These are phyloP conservation scores for Nakataea oryzae DNA, from an alignment of 2,329 filamentous ascomycete species.

Conservation along the genomic window DNA sequence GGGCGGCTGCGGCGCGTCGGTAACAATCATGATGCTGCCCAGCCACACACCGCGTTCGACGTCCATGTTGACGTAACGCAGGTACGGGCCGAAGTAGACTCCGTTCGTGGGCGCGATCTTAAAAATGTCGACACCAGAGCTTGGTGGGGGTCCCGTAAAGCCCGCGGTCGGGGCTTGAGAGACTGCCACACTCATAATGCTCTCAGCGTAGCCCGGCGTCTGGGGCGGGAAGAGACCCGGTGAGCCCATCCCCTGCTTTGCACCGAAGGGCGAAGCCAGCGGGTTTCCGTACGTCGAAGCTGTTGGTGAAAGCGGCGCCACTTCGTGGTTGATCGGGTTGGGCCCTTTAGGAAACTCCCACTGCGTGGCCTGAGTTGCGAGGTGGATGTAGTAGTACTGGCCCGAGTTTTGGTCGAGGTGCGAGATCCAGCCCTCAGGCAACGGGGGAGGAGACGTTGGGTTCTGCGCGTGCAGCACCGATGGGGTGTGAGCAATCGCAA, in stretches of 20 bases:
- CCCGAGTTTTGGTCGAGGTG: slow-evolving; percentile 92
- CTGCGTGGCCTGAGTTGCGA: slow-evolving; percentile 89
- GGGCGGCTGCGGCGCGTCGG: slow-evolving; percentile 81
- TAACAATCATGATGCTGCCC: slow-evolving; percentile 87
- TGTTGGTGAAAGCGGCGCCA: slow-evolving; percentile 72
- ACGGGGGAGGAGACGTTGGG: slow-evolving; percentile 76
- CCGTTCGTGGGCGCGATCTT: slow-evolving; percentile 89
- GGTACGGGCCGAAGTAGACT: slow-evolving; percentile 94
- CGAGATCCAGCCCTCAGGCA: slow-evolving; percentile 97
- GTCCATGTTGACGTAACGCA: slow-evolving; percentile 96
- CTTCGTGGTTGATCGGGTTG: slow-evolving; percentile 76
- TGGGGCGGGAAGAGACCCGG: slow-evolving; percentile 69
- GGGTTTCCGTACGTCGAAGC: slow-evolving; percentile 68
- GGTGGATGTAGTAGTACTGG: slow-evolving; percentile 97
- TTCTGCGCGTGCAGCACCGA: slow-evolving; percentile 35
- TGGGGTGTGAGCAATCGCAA: slow-evolving; percentile 32
- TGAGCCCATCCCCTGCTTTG: slow-evolving; percentile 61
- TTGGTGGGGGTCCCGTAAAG: slow-evolving; percentile 80
- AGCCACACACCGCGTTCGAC: slow-evolving; percentile 83
- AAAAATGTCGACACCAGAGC: slow-evolving; percentile 86
- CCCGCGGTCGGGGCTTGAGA: slow-evolving; percentile 67
- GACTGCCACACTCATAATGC: slow-evolving; percentile 71
- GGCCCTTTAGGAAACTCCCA: slow-evolving; percentile 98
- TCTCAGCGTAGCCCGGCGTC: slow-evolving; percentile 75
- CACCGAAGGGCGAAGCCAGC: slow-evolving; percentile 56